phyloP scores from a whole-genome alignment of 2,329 filamentous ascomycete genomes.

The Helminthosporium solani region DNA sequence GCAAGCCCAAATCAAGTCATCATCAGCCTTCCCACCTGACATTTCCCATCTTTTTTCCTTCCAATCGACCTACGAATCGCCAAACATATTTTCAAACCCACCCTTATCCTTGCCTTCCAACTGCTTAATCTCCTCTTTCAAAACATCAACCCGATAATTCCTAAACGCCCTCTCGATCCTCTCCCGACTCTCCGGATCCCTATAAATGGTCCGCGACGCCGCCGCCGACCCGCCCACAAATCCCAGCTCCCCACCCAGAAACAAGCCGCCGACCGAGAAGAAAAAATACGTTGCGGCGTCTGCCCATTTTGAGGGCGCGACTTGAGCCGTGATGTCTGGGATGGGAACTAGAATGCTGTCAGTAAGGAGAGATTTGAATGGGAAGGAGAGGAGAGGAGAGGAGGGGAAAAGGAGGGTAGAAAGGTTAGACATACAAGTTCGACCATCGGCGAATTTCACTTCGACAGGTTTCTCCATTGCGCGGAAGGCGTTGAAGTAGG shows the following conservation, averaged over 20 bases:
- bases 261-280: conserved; percentile 61
- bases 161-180: conserved; percentile 65
- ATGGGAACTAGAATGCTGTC: conserved; percentile 52
- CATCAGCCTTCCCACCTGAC: conserved; percentile 14
- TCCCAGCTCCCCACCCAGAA: conserved; percentile 65
- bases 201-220: conserved; percentile 55
- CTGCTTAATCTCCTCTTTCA: conserved; percentile 59
- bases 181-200: conserved; percentile 55
- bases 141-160: conserved; percentile 62
- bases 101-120: conserved; percentile 50
- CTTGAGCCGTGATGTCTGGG: conserved; percentile 59
- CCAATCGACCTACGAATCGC: conserved; percentile 1
- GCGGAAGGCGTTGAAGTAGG: conserved; percentile 64
- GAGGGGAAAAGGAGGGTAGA: background rate
- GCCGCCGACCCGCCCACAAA: conserved; percentile 58
- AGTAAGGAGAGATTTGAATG: background rate
- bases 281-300: conserved; percentile 65
- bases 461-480: conserved; percentile 62
- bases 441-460: conserved; percentile 62
- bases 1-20: conserved; percentile 20
- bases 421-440: conserved; percentile 49
- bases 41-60: too few relatives aligned
- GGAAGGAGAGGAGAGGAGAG: background rate
- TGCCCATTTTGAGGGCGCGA: conserved; percentile 59
- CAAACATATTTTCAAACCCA: conserved; percentile 32